Conservation (phyloP, 805 yeast genomes). For the Yarrowia sp. region DNA sequence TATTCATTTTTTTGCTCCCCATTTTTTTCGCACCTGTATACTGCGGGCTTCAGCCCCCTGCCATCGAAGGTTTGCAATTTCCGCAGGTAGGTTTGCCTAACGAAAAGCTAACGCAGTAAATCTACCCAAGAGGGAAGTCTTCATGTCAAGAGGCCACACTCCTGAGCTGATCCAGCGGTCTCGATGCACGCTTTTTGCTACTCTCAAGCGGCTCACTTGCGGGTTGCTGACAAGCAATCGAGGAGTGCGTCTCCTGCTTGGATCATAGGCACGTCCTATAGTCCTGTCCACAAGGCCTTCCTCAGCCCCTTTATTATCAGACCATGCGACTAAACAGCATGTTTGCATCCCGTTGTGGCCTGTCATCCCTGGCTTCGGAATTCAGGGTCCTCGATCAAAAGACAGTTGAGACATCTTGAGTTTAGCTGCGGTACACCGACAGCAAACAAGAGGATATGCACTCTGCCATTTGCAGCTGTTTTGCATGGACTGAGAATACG, state of each 20-base stretch:
- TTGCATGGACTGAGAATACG: neutral
- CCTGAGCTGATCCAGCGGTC: neutral
- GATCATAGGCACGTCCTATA: too few relatives aligned
- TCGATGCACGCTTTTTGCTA: neutral
- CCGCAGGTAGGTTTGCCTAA: conserved; percentile 16
- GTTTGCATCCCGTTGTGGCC: neutral
- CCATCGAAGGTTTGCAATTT: conserved; percentile 11
- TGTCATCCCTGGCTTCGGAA: conserved; percentile 5
- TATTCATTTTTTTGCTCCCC: neutral
- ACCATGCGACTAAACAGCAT: neutral
- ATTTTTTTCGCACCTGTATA: neutral
- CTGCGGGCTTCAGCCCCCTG: conserved; percentile 8
- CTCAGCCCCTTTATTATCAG: too few relatives aligned
- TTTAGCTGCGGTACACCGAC: neutral
- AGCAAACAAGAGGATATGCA: neutral
- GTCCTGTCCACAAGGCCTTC: too few relatives aligned
- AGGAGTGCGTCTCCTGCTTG: too few relatives aligned
- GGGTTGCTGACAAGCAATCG: too few relatives aligned
- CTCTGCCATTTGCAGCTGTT: neutral
- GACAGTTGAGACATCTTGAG: conserved; percentile 4
- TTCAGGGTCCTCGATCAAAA: conserved; percentile 12
- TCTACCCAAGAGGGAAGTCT: conserved; percentile 9
- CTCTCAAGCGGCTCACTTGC: neutral
- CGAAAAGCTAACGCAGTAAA: neutral
- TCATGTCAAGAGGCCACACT: neutral